phyloP scores from a whole-genome alignment of 2,329 filamentous ascomycete genomes.

The Fusarium domesticum region DNA sequence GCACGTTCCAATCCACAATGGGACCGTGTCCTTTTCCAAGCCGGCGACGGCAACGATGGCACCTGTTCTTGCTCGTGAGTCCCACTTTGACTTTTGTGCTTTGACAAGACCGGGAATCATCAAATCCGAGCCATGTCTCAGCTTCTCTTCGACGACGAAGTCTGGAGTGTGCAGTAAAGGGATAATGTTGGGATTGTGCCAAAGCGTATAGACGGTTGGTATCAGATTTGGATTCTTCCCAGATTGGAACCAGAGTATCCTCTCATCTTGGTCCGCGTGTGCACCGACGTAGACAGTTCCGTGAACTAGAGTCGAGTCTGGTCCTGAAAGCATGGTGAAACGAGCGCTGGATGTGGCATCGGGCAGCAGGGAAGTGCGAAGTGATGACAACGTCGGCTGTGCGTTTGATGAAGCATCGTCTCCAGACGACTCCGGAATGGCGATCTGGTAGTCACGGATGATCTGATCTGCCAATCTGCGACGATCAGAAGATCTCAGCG shows the following conservation, averaged over 20 bases:
- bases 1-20: slow-evolving; percentile 20
- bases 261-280: slow-evolving; percentile 19
- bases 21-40: slow-evolving; percentile 19
- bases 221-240: slow-evolving; percentile 23
- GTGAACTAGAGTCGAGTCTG: slow-evolving; percentile 3
- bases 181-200: slow-evolving; percentile 21
- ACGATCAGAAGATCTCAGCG: slow-evolving; percentile 23
- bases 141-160: slow-evolving; percentile 24
- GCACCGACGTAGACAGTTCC: slow-evolving; percentile 21
- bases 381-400: slow-evolving; percentile 9
- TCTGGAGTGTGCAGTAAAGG: slow-evolving; percentile 23
- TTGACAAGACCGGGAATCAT: slow-evolving; percentile 24
- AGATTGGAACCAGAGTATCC: slow-evolving; percentile 24
- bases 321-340: slow-evolving; percentile 19
- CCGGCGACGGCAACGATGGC: slow-evolving; percentile 25
- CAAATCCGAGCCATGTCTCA: slow-evolving; percentile 20
- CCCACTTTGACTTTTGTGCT: slow-evolving; percentile 12
- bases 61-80: slow-evolving; percentile 15
- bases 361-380: slow-evolving; percentile 23
- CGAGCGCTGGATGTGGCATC: slow-evolving; percentile 23
- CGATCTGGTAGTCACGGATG: slow-evolving; percentile 23
- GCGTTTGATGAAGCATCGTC: slow-evolving; percentile 16
- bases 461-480: slow-evolving; percentile 25
- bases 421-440: slow-evolving; percentile 8
- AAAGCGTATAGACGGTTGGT: slow-evolving; percentile 24